These are phyloP conservation scores for Thelephora ganbajun DNA, from an alignment of 768 basidiomycete species.

Conservation along the genomic window DNA sequence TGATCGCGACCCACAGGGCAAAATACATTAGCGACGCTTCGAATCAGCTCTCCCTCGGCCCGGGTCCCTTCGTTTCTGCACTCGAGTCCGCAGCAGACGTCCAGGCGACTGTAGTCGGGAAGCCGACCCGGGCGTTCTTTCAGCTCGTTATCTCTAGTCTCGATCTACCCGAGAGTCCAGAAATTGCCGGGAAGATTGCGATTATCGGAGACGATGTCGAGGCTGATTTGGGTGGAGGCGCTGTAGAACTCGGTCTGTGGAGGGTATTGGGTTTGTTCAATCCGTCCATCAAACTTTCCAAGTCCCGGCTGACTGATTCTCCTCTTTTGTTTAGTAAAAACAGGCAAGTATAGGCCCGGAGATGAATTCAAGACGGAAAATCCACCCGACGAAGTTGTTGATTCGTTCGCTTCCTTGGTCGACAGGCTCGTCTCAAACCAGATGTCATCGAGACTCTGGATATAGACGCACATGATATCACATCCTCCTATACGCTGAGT, in stretches of 20 bases:
- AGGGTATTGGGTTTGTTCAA: slow-evolving; percentile 40
- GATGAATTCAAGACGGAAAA: slow-evolving; percentile 31
- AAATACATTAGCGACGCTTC: slow-evolving; percentile 28
- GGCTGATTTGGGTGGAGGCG: slow-evolving; percentile 51
- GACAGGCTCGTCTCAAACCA: slow-evolving; percentile 23
- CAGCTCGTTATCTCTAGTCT: slow-evolving; percentile 38
- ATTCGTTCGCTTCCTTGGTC: slow-evolving; percentile 40
- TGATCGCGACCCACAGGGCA: slow-evolving; percentile 50
- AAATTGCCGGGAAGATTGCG: slow-evolving; percentile 20
- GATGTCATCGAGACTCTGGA: no score
- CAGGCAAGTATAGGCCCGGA: slow-evolving; percentile 55
- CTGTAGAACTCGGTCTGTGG: slow-evolving; percentile 44
- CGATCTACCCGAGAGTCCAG: slow-evolving; percentile 7
- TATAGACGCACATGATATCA: no score
- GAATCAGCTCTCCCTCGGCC: slow-evolving; percentile 41
- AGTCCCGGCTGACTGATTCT: slow-evolving; percentile 2
- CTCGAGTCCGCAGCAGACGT: slow-evolving; percentile 39
- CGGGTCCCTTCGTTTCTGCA: slow-evolving; percentile 55
- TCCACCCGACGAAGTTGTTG: slow-evolving; percentile 39
- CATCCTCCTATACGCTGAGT: no score
- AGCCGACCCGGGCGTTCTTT: slow-evolving; percentile 48
- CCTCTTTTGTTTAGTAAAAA: slow-evolving; percentile 29
- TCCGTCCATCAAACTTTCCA: not conserved
- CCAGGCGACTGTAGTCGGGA: slow-evolving; percentile 44
- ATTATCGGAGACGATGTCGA: slow-evolving; percentile 57